A percentile compares a stretch with the other conserved stretches of the same genome.
phyloP scores from a whole-genome alignment of 1,284 basidiomycete species.

The Volvariella volvacea region DNA sequence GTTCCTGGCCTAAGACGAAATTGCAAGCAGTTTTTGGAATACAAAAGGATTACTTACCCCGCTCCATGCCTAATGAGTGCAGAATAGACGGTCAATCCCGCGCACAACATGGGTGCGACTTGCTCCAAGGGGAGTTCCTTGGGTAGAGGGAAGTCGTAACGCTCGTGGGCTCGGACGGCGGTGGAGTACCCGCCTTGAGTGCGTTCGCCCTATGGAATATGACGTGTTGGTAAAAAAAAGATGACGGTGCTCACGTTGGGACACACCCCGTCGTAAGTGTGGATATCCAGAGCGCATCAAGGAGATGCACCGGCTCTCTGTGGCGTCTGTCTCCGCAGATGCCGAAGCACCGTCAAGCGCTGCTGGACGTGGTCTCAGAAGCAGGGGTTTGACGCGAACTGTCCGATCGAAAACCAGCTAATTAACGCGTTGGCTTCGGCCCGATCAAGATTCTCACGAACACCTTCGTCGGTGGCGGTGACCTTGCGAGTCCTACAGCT shows the following conservation, averaged over 20 bases:
- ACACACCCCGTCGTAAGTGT: conserved; percentile 36
- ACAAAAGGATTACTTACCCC: conserved; percentile 15
- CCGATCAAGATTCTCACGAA: too few relatives aligned
- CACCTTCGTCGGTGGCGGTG: too few relatives aligned
- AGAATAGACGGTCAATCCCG: conserved; percentile 56
- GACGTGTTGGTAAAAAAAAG: neutral
- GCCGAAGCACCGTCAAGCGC: too few relatives aligned
- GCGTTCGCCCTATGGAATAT: conserved; percentile 28
- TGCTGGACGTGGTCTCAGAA: too few relatives aligned
- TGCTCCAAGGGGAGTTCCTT: conserved; percentile 41
- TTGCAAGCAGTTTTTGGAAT: neutral
- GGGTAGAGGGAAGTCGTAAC: conserved; percentile 65
- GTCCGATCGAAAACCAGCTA: too few relatives aligned
- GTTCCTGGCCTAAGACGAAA: conserved; percentile 33
- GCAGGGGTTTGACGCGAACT: too few relatives aligned
- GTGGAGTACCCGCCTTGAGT: conserved; percentile 61
- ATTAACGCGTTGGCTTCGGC: too few relatives aligned
- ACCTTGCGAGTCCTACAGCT: too few relatives aligned
- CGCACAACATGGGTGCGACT: conserved; percentile 45
- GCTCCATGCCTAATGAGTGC: conserved; percentile 53
- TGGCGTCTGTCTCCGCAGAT: too few relatives aligned
- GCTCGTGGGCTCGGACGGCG: conserved; percentile 55
- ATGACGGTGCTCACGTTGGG: conserved; percentile 26
- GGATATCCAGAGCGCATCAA: conserved; percentile 8
- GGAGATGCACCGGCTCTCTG: too few relatives aligned